Evolutionary conservation across 2,329 filamentous ascomycete genomes (phyloP), one percentile per base, ranked within the genome.

Genomic region (Sporothrix humicola): DNA sequence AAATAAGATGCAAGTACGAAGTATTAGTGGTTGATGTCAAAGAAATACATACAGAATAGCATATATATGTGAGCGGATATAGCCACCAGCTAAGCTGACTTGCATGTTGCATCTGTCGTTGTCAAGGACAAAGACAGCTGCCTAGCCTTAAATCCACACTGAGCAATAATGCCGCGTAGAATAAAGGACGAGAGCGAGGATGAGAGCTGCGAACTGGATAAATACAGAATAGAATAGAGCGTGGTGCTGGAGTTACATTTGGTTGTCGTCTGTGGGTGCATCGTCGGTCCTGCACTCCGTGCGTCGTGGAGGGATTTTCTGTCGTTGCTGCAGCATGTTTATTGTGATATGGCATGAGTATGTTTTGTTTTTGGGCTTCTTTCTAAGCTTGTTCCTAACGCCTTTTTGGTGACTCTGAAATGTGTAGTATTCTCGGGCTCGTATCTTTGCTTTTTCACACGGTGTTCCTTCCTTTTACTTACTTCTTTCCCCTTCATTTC

Each of bases 401-500:
- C 20, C 52, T 15, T 54, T 56, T 56, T 56, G 52, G 31, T 37
- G 31, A 26, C 31, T 6, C 7, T 37, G 31, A 7, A 17, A 54
- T 37, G 31, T 12, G 9, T 44, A 5, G 58, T 20, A 44, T 63
- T 63, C n/a, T 44, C n/a, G 42, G 61, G n/a, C 10, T 26, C n/a
- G 8, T 54, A 52, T 59, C 37, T n/a, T 59, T 31, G 50, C n/a
- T 59, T 71, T 42, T 71, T 46, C 5, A 58, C 56, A 42, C 23
- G 9, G 13, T 59, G 17, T 12, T 71, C n/a, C n/a, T 46, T 71
- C 52, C 52, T 15, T 26, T 71, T 58, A 42, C 58, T 46, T 65
- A 15, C 42, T 46, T 59, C 66, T 42, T 69, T 56, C n/a, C 68
- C 52, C 50, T 70, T 70, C 50, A 54, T 71, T 59, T 71, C 23